phyloP scores from a whole-genome alignment of 108 stramenopile genomes.

The Fistulifera pelliculosa region DNA sequence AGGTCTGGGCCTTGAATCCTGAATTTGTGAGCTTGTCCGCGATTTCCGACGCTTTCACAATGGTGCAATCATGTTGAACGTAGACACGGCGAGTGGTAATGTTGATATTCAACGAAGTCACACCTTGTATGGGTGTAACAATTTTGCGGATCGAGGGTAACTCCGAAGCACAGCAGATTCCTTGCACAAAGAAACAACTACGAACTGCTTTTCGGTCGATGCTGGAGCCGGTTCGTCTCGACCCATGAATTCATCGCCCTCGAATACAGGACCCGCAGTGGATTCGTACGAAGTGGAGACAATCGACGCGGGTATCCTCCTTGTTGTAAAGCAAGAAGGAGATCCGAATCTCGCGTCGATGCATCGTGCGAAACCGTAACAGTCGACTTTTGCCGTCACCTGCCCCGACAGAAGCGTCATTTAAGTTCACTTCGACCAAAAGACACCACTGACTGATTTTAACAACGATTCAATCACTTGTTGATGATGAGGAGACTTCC shows the following conservation, averaged over 20 bases:
- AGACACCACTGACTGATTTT: constrained; percentile 48
- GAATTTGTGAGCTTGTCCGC: constrained; percentile 35
- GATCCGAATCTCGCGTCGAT: constrained; percentile 1
- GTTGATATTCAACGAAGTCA: constrained; percentile 60
- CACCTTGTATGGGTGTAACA: constrained; percentile 56
- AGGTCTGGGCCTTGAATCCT: constrained; percentile 51
- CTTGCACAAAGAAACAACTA: constrained; percentile 25
- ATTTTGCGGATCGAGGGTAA: constrained; percentile 51
- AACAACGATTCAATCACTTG: constrained; percentile 43
- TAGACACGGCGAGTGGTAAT: constrained; percentile 68
- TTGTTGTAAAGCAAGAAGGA: constrained; percentile 15
- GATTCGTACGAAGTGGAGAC: no score
- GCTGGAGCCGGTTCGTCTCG: no score
- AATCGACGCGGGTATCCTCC: constrained; percentile 10
- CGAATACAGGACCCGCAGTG: no score
- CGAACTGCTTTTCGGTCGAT: no score
- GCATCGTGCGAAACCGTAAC: constrained; percentile 53
- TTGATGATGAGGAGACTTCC: constrained; percentile 5
- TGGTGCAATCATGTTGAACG: constrained; percentile 50
- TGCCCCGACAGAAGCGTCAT: neutral
- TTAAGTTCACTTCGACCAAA: constrained; percentile 33
- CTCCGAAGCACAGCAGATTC: constrained; percentile 82
- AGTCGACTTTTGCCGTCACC: constrained; percentile 8
- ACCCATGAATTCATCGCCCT: no score
- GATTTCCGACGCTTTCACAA: constrained; percentile 33